These are phyloP conservation scores for Yamadazyma siamensis DNA, from an alignment of 1,139 yeast species.

Conservation along the genomic window DNA sequence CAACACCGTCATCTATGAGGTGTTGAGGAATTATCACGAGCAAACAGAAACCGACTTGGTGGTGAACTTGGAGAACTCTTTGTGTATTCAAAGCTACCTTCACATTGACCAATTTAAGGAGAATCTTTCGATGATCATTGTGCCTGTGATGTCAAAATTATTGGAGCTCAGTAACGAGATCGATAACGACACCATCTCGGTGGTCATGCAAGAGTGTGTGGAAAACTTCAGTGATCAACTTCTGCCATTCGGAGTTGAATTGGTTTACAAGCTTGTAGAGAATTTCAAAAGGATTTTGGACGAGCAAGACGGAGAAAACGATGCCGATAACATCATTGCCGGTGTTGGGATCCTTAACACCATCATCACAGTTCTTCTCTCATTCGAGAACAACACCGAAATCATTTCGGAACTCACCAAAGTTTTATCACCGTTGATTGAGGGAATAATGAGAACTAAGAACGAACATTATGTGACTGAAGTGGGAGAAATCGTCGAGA, in stretches of 20 bases:
- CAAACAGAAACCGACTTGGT: conserved; percentile 53
- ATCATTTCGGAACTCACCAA: conserved; percentile 67
- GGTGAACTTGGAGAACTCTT: conserved; percentile 77
- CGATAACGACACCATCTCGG: conserved; percentile 83
- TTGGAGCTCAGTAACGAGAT: conserved; percentile 74
- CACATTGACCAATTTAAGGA: conserved; percentile 63
- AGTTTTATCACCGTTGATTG: conserved; percentile 70
- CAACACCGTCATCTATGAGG: conserved; percentile 56
- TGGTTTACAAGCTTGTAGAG: conserved; percentile 74
- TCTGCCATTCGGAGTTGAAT: conserved; percentile 89
- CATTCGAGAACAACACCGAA: conserved; percentile 78
- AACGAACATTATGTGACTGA: conserved; percentile 82
- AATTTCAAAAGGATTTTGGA: conserved; percentile 74
- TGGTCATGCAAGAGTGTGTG: conserved; percentile 94
- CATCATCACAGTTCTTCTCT: conserved; percentile 78
- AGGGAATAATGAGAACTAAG: conserved; percentile 58
- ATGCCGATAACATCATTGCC: conserved; percentile 80
- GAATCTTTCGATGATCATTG: conserved; percentile 63
- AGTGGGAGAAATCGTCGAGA: conserved; percentile 79
- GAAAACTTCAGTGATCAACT: conserved; percentile 84
- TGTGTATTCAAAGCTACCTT: conserved; percentile 80
- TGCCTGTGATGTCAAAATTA: conserved; percentile 80
- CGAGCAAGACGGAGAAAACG: conserved; percentile 64
- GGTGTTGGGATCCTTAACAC: conserved; percentile 87
- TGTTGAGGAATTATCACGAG: conserved; percentile 51